Percentiles rank a stretch among this genome's conserved stretches.
Evolutionary conservation across 2,329 filamentous ascomycete species (phyloP).

Genomic region (Parasarocladium wereldwijsianum): DNA sequence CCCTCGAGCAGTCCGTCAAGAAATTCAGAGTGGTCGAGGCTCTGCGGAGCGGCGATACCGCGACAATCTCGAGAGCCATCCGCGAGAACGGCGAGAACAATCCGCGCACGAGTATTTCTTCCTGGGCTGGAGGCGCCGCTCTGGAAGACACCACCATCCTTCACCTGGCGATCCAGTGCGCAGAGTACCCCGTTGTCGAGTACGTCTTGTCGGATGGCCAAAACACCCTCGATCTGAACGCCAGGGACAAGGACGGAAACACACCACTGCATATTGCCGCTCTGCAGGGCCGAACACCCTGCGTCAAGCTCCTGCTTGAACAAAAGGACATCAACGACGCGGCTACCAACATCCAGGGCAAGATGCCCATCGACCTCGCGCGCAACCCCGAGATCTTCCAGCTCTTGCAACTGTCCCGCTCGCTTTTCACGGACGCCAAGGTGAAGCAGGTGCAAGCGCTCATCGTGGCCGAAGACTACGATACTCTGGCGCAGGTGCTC

Average conservation of each 20-base stretch:
- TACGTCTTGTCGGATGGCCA: slow-evolving; percentile 73
- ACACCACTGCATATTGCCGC: slow-evolving; percentile 84
- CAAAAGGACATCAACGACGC: slow-evolving; percentile 79
- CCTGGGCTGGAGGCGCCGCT: slow-evolving; percentile 28
- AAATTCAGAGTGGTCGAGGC: slow-evolving; percentile 93
- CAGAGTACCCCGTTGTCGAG: slow-evolving; percentile 82
- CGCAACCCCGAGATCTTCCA: slow-evolving; percentile 93
- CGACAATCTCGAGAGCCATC: slow-evolving; percentile 76
- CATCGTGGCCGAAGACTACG: slow-evolving; percentile 59
- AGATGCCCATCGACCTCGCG: slow-evolving; percentile 75
- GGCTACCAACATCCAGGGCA: slow-evolving; percentile 68
- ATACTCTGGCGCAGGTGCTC: slow-evolving; percentile 61
- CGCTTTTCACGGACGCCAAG: slow-evolving; percentile 77
- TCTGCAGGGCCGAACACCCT: slow-evolving; percentile 59
- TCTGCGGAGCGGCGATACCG: slow-evolving; percentile 77
- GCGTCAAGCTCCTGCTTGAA: slow-evolving; percentile 74
- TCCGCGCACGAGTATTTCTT: slow-evolving; percentile 41
- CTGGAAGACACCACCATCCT: slow-evolving; percentile 79
- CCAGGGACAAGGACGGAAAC: slow-evolving; percentile 84
- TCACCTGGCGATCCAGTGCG: slow-evolving; percentile 90
- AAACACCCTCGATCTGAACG: slow-evolving; percentile 65
- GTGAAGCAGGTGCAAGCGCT: slow-evolving; percentile 72
- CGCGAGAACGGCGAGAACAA: slow-evolving; percentile 44
- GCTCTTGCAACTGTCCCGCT: slow-evolving; percentile 77
- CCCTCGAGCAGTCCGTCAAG: slow-evolving; percentile 83